These are phyloP conservation scores for Apiospora hydei DNA, from an alignment of 2,329 filamentous ascomycete genomes.

Conservation along the genomic window DNA sequence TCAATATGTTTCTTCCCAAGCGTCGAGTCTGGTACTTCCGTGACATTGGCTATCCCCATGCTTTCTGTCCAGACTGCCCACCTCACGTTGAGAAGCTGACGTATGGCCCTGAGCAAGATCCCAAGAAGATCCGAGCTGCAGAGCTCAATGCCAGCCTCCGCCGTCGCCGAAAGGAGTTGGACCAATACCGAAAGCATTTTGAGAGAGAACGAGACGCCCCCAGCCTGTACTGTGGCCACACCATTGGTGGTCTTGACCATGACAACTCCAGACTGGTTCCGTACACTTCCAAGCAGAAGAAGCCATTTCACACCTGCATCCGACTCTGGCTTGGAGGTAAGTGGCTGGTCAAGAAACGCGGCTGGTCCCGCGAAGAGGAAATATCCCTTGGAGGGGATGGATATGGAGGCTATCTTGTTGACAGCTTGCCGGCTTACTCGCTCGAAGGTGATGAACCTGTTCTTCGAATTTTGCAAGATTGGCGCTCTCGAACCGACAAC, in stretches of 20 bases:
- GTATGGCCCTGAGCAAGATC: conserved; percentile 30
- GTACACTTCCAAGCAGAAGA: conserved; percentile 53
- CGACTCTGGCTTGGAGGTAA: conserved; percentile 51
- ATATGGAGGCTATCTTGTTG: conserved; percentile 49
- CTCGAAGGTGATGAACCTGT: background rate
- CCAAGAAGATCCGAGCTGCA: conserved; percentile 23
- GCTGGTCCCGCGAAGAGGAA: conserved; percentile 50
- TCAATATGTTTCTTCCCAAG: conserved; percentile 60
- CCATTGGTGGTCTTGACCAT: conserved; percentile 52
- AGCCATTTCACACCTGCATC: conserved; percentile 55
- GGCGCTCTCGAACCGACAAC: background rate
- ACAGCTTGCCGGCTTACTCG: conserved; percentile 33
- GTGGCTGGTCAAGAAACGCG: conserved; percentile 51
- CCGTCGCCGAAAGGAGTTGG: conserved; percentile 30
- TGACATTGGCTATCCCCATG: conserved; percentile 53
- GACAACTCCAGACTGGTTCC: conserved; percentile 56
- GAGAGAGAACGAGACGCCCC: conserved; percentile 44
- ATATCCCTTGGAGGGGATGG: conserved; percentile 52
- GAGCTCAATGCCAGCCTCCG: conserved; percentile 28
- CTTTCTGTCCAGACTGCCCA: conserved; percentile 51
- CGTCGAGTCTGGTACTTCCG: conserved; percentile 59
- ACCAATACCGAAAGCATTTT: conserved; percentile 45
- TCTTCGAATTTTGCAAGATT: background rate
- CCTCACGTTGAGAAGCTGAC: conserved; percentile 35
- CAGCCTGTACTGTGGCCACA: conserved; percentile 47